These are phyloP conservation scores for Epichloe hybrida DNA, from an alignment of 2,329 filamentous ascomycete genomes.

Conservation along the genomic window DNA sequence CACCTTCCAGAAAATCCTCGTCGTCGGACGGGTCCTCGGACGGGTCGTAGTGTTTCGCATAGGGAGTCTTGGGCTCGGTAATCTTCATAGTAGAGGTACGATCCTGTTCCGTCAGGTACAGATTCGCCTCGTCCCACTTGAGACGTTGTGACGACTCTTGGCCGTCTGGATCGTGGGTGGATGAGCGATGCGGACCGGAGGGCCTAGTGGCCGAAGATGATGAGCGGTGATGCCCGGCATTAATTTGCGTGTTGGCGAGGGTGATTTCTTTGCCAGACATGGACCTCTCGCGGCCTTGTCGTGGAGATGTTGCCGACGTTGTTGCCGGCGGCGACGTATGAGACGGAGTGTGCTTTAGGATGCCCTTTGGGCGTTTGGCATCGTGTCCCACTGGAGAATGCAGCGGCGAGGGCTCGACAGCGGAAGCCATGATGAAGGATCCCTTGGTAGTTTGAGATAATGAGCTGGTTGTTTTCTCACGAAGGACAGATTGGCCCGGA, in stretches of 20 bases:
- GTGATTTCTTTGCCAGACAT: conserved; percentile 73
- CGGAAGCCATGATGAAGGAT: conserved; percentile 24
- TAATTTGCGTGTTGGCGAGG: conserved; percentile 85
- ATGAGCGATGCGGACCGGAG: conserved; percentile 57
- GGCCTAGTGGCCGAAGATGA: conserved; percentile 58
- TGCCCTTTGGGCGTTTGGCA: conserved; percentile 39
- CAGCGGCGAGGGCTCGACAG: conserved; percentile 22
- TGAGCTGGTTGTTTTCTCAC: neutral
- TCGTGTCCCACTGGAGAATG: conserved; percentile 29
- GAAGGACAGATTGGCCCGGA: neutral
- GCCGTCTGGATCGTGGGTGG: conserved; percentile 32
- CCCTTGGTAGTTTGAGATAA: neutral
- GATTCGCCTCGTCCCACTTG: conserved; percentile 97
- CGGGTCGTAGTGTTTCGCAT: conserved; percentile 83
- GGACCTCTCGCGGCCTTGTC: conserved; percentile 19
- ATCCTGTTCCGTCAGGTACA: conserved; percentile 94
- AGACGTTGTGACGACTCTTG: conserved; percentile 54
- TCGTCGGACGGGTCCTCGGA: conserved; percentile 77
- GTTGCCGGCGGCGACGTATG: conserved; percentile 44
- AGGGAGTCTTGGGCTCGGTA: conserved; percentile 94
- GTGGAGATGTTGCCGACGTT: conserved; percentile 29
- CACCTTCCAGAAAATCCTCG: conserved; percentile 33
- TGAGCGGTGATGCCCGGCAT: conserved; percentile 79
- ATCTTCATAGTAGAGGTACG: conserved; percentile 97
- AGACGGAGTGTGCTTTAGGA: conserved; percentile 74